phyloP scores from a whole-genome alignment of 495 filamentous ascomycete species.

The Penicillium dipodomyicola region DNA sequence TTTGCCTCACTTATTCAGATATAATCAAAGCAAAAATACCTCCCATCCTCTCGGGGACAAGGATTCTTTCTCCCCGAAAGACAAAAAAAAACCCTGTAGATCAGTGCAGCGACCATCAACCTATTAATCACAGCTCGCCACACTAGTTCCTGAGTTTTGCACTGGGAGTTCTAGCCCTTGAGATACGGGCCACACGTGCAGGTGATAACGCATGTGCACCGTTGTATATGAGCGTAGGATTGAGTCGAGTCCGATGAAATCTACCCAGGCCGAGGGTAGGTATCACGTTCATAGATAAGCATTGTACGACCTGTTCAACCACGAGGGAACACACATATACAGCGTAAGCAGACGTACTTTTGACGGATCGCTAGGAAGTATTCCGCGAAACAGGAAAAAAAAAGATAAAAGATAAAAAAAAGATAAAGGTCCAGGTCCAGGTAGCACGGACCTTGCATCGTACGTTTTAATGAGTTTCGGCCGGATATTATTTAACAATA shows the following conservation, averaged over 20 bases:
- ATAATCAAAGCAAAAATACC: conserved; percentile 1
- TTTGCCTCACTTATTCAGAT: background rate
- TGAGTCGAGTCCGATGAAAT: background rate
- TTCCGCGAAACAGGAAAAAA: background rate
- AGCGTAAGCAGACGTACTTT: background rate
- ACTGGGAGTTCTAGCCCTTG: conserved; percentile 18
- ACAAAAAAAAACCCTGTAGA: conserved; percentile 13
- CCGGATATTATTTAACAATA: background rate
- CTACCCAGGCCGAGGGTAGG: too few relatives aligned
- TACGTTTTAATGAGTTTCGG: conserved; percentile 1
- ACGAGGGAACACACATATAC: background rate
- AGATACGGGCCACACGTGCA: conserved; percentile 12
- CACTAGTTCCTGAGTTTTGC: background rate
- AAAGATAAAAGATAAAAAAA: background rate
- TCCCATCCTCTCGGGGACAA: conserved; percentile 17
- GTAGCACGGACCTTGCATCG: conserved; percentile 14
- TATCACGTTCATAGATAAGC: background rate
- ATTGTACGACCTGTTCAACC: background rate
- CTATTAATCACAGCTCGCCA: background rate
- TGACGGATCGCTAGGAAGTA: background rate
- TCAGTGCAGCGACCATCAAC: conserved; percentile 18
- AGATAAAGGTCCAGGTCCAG: background rate
- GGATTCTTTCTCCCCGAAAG: conserved; percentile 15
- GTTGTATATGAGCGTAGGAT: conserved; percentile 11
- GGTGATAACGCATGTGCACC: background rate